phyloP scores from a whole-genome alignment of 306 rosid genomes.

The Vigna reflexopilosa region DNA sequence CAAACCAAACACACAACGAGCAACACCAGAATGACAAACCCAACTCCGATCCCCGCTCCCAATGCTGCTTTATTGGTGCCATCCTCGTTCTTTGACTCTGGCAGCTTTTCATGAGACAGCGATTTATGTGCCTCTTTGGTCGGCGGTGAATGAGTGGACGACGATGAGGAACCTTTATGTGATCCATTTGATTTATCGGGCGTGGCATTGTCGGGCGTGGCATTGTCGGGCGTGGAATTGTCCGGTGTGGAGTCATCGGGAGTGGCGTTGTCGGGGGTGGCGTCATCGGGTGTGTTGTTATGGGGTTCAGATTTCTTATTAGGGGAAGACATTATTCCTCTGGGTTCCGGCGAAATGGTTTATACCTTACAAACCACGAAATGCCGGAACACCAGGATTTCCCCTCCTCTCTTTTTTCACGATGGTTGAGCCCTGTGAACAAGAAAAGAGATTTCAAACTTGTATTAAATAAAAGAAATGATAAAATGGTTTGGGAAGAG shows the following conservation, averaged over 20 bases:
- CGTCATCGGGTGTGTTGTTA: background rate
- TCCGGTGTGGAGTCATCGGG: background rate
- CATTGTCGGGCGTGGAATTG: background rate
- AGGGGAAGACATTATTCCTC: constrained; percentile 55
- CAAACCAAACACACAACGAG: constrained; percentile 48
- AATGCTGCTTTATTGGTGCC: background rate
- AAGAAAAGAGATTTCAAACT: too few relatives aligned
- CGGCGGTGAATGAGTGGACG: constrained; percentile 10
- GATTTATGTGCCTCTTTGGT: background rate
- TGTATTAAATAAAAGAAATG: too few relatives aligned
- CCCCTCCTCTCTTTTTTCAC: constrained; percentile 46
- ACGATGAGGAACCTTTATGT: constrained; percentile 1
- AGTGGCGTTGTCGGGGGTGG: constrained; percentile 27
- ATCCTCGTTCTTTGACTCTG: background rate
- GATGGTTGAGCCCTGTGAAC: constrained; percentile 40
- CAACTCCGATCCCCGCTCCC: constrained; percentile 56
- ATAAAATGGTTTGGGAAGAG: too few relatives aligned
- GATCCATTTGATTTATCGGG: background rate
- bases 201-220: constrained; percentile 36
- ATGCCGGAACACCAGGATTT: constrained; percentile 54
- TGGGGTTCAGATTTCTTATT: constrained; percentile 36
- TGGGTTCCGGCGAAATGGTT: constrained; percentile 45
- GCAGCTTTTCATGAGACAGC: background rate
- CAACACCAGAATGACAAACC: constrained; percentile 44
- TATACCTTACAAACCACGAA: constrained; percentile 21